Percentiles rank a stretch among this genome's conserved stretches.
phyloP scores from a whole-genome alignment of 2,329 filamentous ascomycete species.

The Teratosphaeria destructans region DNA sequence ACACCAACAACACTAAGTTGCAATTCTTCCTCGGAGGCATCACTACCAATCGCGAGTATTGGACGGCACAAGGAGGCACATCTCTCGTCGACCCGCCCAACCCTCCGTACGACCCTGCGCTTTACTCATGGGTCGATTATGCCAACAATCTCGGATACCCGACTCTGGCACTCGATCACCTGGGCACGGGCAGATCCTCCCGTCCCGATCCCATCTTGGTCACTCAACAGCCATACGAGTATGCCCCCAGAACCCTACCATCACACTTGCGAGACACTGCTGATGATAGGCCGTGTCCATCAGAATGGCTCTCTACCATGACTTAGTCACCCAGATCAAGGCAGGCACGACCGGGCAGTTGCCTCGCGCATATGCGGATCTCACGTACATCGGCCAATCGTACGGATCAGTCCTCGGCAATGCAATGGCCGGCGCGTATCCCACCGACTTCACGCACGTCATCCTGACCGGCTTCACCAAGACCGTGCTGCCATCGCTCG shows the following conservation, averaged over 20 bases:
- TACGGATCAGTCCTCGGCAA: not conserved
- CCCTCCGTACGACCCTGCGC: not conserved
- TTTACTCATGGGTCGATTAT: not conserved
- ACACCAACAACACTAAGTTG: not conserved
- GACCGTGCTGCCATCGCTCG: not conserved
- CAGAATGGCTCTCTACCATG: not conserved
- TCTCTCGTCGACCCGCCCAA: not conserved
- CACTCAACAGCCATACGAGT: not conserved
- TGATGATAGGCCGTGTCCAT: not conserved
- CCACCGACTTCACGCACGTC: not conserved
- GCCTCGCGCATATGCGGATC: not conserved
- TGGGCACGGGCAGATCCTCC: not conserved
- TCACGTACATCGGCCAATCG: not conserved
- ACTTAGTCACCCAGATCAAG: not conserved
- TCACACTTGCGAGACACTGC: not conserved
- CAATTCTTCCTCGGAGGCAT: not conserved
- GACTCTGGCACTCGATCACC: not conserved
- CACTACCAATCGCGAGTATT: not conserved
- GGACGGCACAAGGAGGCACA: not conserved
- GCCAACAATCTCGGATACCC: not conserved
- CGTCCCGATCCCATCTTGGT: not conserved
- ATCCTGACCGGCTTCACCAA: not conserved
- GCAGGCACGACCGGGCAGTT: not conserved
- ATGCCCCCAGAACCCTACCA: not conserved
- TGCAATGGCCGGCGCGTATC: not conserved